Evolutionary conservation across 805 yeast genomes (phyloP).

Genomic region (Teunomyces atbi): DNA sequence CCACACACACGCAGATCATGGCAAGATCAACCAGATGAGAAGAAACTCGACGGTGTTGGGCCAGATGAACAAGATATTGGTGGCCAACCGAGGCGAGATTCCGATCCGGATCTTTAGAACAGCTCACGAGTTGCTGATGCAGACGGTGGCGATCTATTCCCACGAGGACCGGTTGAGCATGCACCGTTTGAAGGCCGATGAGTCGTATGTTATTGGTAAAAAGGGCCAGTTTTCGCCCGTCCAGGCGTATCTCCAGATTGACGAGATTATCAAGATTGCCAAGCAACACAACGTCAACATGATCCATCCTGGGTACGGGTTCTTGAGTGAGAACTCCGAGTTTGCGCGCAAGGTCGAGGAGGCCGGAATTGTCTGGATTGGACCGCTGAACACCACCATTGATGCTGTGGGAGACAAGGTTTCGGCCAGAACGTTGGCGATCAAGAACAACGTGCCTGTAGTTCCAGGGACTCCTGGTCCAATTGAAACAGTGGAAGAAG

Average conservation of each 20-base stretch:
- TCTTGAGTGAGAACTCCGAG: slow-evolving; percentile 86
- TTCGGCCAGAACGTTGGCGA: slow-evolving; percentile 86
- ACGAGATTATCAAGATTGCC: slow-evolving; percentile 88
- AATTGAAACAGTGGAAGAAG: slow-evolving; percentile 75
- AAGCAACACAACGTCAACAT: slow-evolving; percentile 35
- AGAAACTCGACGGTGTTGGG: slow-evolving; percentile 43
- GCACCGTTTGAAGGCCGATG: slow-evolving; percentile 94
- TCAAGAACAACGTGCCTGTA: slow-evolving; percentile 77
- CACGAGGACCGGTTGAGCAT: slow-evolving; percentile 93
- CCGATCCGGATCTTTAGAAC: slow-evolving; percentile 91
- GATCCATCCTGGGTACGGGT: slow-evolving; percentile 51
- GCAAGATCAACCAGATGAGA: slow-evolving; percentile 39
- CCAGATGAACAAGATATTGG: slow-evolving; percentile 60
- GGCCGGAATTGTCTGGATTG: slow-evolving; percentile 93
- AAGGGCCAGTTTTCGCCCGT: slow-evolving; percentile 92
- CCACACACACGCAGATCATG: slow-evolving; percentile 10
- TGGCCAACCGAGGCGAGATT: slow-evolving; percentile 83
- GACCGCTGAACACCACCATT: slow-evolving; percentile 84
- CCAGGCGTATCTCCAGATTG: slow-evolving; percentile 92
- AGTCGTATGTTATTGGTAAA: slow-evolving; percentile 87
- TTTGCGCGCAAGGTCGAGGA: slow-evolving; percentile 90
- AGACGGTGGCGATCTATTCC: slow-evolving; percentile 94
- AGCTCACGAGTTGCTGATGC: slow-evolving; percentile 96
- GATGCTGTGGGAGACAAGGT: slow-evolving; percentile 98
- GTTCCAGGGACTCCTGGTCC: slow-evolving; percentile 99